Evolutionary conservation across 768 basidiomycete species (phyloP), one percentile per base, ranked within the genome.

Genomic region (Epithele typhae): DNA sequence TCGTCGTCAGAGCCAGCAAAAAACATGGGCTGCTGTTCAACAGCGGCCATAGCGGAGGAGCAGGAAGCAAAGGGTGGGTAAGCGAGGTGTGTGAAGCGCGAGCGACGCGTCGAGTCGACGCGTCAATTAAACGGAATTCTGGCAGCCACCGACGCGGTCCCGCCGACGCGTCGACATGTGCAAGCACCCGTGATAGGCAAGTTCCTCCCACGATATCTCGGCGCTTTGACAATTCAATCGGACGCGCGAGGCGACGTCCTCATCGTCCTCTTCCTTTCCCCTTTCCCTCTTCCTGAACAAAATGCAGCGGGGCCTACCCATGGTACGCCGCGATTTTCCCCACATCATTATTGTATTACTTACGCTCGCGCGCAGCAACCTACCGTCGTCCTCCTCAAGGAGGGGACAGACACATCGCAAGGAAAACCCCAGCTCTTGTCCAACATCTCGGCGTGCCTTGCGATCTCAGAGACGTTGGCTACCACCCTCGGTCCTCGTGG

Each of bases 401-500:
- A 96, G 74, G 94, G 94, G 60, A 96, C 94, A 53, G 94, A 96
- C 68, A 84, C 89, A 14, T 96, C 93, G 3, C 94, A 96, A 68
- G 94, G 94, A 61, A 92, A 84, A 53, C 81, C 84, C 4, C 93
- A 97, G 65, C 70, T 97, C 23, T 76, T 97, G 23, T 94, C 91
- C 43, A 98, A 97, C 68, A 99, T 97, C 64, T 84, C 91, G 3
- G 94, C 95, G 65, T 97, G 95, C 72, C 81, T 94, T 46, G 92
- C 94, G 15, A 86, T 99, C 56, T 71, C 94, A 38, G 82, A 92
- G 63, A 97, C 92, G 2, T 79, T 99, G 44, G 77, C 96, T 18
- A 92, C 81, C 46, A 98, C 96, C 25, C 81, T 99, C n/a, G 96
- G 96, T 12, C 96, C 96, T 7, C 76, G 96, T 49, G 96, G 96